Base-by-base conservation (phyloP, 352 stramenopile species). In the Pythium angustatum region DNA sequence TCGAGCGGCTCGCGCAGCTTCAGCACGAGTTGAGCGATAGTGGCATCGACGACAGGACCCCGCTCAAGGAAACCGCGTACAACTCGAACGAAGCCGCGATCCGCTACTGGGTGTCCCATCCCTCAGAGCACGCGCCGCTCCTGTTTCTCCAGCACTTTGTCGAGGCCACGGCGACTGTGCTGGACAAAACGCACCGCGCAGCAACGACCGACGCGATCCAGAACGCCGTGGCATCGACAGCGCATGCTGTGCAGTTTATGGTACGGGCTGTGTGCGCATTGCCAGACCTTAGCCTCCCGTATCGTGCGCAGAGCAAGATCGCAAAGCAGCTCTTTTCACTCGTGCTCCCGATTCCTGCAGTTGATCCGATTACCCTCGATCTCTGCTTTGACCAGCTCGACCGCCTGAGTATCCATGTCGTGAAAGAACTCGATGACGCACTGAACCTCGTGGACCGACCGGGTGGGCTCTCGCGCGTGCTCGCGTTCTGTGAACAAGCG, bases 111-210 rank as follows among this genome's bases (percentile, higher is more conserved):
- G 81, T 75, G 8, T 52, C 54, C n/a, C 62, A 69, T 24, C 54
- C 24, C n/a, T 61, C 85, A 3, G 27, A 61, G 14, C 84, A 78
- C 44, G 66, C 80, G 12, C 72, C 83, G n/a, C 62, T 88, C 56
- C 79, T 91, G 73, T 83, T 90, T 68, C 72, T 81, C 17, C 83
- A 91, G 68, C 83, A 91, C 56, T 68, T 84, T 3, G 65, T 87
- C 14, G 77, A 91, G 51, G 67, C 81, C 0, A 73, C 86, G 12
- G 84, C 77, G 10, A 87, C 75, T 1, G 78, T 81, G 28, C 67
- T 75, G 31, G 80, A 90, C 54, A 89, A 89, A 53, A 49, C 68
- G 15, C 76, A 77, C 0, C 88, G 87, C n/a, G 58, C 63, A 11
- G 69, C 53, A 19, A 78, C 79, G 0, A 72, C 83, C 30, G 49